phyloP scores from a whole-genome alignment of 2,329 filamentous ascomycete species.

The Cytospora schulzeri region DNA sequence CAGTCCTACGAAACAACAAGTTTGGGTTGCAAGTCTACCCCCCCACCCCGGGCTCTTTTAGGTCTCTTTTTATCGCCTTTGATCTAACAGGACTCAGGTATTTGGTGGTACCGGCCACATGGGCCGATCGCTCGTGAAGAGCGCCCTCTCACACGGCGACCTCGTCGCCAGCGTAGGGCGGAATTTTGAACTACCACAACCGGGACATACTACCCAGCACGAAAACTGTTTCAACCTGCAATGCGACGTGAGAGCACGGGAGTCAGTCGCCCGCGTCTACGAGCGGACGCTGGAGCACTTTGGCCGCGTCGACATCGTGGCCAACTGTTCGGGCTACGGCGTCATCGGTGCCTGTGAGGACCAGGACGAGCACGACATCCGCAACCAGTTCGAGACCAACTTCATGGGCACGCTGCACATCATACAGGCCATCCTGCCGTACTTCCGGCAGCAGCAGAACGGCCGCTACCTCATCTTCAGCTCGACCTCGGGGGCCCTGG shows the following conservation, averaged over 20 bases:
- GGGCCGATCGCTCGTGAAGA: conserved; percentile 85
- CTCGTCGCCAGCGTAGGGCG: conserved; percentile 84
- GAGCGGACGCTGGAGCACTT: conserved; percentile 72
- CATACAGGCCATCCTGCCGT: conserved; percentile 82
- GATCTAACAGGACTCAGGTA: conserved; percentile 55
- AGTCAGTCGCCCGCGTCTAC: conserved; percentile 74
- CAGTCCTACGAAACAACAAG: conserved; percentile 71
- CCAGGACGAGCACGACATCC: conserved; percentile 91
- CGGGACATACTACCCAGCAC: conserved; percentile 72
- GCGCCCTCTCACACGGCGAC: conserved; percentile 78
- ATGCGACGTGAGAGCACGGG: conserved; percentile 84
- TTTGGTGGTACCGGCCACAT: conserved; percentile 98
- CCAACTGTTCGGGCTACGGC: conserved; percentile 92
- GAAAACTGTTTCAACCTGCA: conserved; percentile 76
- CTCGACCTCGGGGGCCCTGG: conserved; percentile 87
- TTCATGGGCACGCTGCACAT: conserved; percentile 96
- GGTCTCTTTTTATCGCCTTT: conserved; percentile 5
- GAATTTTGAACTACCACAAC: conserved; percentile 72
- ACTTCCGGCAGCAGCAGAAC: conserved; percentile 74
- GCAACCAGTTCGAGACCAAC: conserved; percentile 96
- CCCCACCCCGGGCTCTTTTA: conserved; percentile 10
- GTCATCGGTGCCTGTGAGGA: conserved; percentile 96
- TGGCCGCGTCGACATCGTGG: conserved; percentile 83
- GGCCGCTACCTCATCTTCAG: conserved; percentile 95
- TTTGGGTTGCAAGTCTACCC: conserved; percentile 75